Base-by-base conservation (phyloP, 495 filamentous ascomycete genomes). In the Penicillium canescens region DNA sequence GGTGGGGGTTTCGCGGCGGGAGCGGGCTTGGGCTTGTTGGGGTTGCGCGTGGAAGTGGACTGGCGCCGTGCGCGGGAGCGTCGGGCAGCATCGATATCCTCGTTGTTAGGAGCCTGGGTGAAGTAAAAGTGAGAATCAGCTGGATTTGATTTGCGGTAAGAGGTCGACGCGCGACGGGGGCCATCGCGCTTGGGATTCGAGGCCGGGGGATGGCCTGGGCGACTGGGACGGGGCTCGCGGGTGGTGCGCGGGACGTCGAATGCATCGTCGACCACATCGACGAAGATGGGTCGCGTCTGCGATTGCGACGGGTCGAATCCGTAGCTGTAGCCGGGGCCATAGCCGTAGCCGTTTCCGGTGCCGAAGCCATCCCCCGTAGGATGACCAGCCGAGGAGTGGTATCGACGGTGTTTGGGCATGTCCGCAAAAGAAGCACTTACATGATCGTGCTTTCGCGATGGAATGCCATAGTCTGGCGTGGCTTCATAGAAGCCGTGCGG, bases 241-340 rank as follows among this genome's bases (percentile, higher is more conserved):
- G 69, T 61, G 59, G 64, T 67, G 51, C 57, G 58, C 60, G 70
- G 74, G 57, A 62, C 68, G 62, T 70, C 74, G 68, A 70, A 75
- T 69, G 70, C 78, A 70, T 79, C 75, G 67, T 81, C 78, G 66
- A 76, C 78, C 72, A 76, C 76, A 77, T 80, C 78, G 52, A 76
- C 69, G 59, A 71, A 75, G 76, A 80, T 74, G 72, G 74, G 75
- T 66, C 69, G 76, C 66, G 66, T 75, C 70, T 72, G 74, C 71
- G 73, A 73, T 63, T 67, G 72, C 71, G 69, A 62, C 55, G 68
- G 67, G 21, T 57, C 8, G 44, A 41, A 46, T 47, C 45, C 43
- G 51, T 52, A 54, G 55, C 50, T 47, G 48, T 54, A 47, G 61
- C 58, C 67, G 61, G 57, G 28, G 28, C 28, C 8, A 31, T 10